These are phyloP conservation scores for Myxozyma geophila DNA, from an alignment of 805 yeast genomes.

Conservation along the genomic window DNA sequence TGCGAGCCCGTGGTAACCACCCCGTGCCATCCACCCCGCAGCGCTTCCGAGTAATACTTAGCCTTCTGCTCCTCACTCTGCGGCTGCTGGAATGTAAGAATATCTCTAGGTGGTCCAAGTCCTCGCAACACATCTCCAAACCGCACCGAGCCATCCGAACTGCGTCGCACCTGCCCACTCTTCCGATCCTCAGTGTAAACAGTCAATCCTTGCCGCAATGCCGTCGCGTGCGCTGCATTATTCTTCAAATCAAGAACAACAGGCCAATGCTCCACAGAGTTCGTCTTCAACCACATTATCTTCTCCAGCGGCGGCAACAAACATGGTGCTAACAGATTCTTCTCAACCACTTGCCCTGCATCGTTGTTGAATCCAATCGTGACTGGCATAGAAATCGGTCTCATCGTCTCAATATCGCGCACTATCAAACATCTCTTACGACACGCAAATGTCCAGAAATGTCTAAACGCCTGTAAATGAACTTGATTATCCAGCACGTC, in stretches of 20 bases:
- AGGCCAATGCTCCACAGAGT: slow-evolving; percentile 29
- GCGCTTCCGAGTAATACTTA: not conserved
- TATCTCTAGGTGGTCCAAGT: slow-evolving; percentile 9
- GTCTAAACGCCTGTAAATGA: slow-evolving; percentile 82
- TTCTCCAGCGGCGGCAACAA: slow-evolving; percentile 29
- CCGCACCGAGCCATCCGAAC: slow-evolving; percentile 12
- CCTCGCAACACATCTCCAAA: slow-evolving; percentile 18
- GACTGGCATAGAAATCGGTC: slow-evolving; percentile 47
- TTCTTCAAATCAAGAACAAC: slow-evolving; percentile 27
- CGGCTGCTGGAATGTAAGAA: not conserved
- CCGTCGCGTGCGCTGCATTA: slow-evolving; percentile 26
- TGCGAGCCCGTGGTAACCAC: not conserved
- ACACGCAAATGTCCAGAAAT: slow-evolving; percentile 86
- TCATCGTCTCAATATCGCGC: slow-evolving; percentile 66
- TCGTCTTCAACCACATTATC: slow-evolving; percentile 11
- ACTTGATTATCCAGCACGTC: slow-evolving; percentile 53
- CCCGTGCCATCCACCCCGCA: slow-evolving; percentile 2
- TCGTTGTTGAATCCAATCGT: slow-evolving; percentile 42
- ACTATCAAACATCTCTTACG: slow-evolving; percentile 81
- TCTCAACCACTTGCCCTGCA: slow-evolving; percentile 42
- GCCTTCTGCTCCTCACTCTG: slow-evolving; percentile 1
- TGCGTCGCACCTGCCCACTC: slow-evolving; percentile 10
- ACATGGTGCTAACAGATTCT: slow-evolving; percentile 29
- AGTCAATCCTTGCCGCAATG: slow-evolving; percentile 24
- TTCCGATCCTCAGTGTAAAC: slow-evolving; percentile 25